Evolutionary conservation across 2,329 filamentous ascomycete genomes (phyloP).

Genomic region (Trichoderma sp.): DNA sequence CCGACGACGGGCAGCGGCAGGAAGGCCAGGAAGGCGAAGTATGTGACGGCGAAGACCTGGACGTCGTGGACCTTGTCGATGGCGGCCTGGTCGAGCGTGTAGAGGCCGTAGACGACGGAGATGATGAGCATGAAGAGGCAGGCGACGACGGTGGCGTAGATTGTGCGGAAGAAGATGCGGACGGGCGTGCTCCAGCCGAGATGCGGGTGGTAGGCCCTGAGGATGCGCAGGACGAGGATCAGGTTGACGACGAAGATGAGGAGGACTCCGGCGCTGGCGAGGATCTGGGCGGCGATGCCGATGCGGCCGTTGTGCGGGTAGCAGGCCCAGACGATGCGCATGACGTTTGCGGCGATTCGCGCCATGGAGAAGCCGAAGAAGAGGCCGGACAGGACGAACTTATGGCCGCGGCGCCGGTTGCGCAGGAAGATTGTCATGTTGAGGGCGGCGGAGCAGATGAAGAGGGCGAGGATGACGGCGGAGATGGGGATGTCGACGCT

Average conservation of each 20-base stretch:
- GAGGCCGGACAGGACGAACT: slow-evolving; percentile 57
- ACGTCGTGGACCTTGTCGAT: slow-evolving; percentile 56
- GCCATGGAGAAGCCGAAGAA: slow-evolving; percentile 58
- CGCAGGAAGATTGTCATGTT: slow-evolving; percentile 58
- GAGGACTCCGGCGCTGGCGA: slow-evolving; percentile 70
- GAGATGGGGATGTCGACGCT: slow-evolving; percentile 62
- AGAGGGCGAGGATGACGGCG: slow-evolving; percentile 59
- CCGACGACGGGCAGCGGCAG: slow-evolving; percentile 56
- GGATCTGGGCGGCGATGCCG: slow-evolving; percentile 61
- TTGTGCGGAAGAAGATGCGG: slow-evolving; percentile 50
- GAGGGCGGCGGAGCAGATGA: slow-evolving; percentile 47
- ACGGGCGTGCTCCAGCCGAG: slow-evolving; percentile 64
- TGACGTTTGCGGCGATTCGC: slow-evolving; percentile 48
- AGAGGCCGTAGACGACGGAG: slow-evolving; percentile 62
- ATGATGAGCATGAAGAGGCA: slow-evolving; percentile 65
- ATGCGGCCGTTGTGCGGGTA: slow-evolving; percentile 39
- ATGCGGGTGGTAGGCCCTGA: slow-evolving; percentile 67
- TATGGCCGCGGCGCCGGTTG: slow-evolving; percentile 49
- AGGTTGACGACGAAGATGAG: slow-evolving; percentile 76
- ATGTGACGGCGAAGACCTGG: slow-evolving; percentile 64
- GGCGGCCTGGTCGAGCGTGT: slow-evolving; percentile 54
- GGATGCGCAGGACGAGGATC: slow-evolving; percentile 69
- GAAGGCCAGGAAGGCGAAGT: slow-evolving; percentile 56
- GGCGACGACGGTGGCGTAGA: slow-evolving; percentile 57
- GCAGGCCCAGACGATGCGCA: slow-evolving; percentile 53